Evolutionary conservation across 192 early-diverging fungal species (phyloP), one percentile per base, ranked within the genome.

Genomic region (Paraglomus occultum): DNA sequence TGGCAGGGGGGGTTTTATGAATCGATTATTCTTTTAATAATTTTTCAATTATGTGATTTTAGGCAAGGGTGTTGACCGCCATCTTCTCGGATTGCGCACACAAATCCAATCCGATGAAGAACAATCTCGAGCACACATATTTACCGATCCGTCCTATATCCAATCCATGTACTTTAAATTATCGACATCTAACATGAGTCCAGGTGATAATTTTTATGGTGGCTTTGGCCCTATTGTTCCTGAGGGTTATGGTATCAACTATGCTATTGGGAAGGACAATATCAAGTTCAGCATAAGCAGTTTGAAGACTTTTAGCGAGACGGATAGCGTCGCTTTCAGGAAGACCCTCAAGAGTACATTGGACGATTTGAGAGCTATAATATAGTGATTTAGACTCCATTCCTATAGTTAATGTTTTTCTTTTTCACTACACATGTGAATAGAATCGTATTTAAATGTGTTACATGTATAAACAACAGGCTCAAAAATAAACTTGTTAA

Each of bases 221-320:
- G 92, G 91, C 1, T 96, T 96, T 79, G 94, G 93, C 17, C 86
- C 92, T 0, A 92, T 94, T 14, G 84, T 90, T 20, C 83, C 84
- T 42, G 91, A 93, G 39, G 93, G 94, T 10, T 96, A 95, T 69
- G 94, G 94, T 7, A 81, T 91, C 79, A 91, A 90, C 82, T 96
- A 96, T 79, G 83, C 84, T 5, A 79, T 94, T 53, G 83, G 81
- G 43, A 79, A 79, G 48, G 78, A 84, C 22, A 78, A 79, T 20
- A 81, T 94, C 64, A 91, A 89, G 73, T 89, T 93, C 63, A 88
- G 86, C 49, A 80, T 96, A 12, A 80, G 84, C 12, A 79, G 82
- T 45, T 84, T 83, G 81, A 80, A 79, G 40, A 71, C 61, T 3
- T 75, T 60, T 51, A 55, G 64, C 12, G 75, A 80, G 51, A 80